A percentile compares a stretch with the other conserved stretches of the same genome.
phyloP scores from a whole-genome alignment of 2,329 filamentous ascomycete species.

The Claviceps spartinae region DNA sequence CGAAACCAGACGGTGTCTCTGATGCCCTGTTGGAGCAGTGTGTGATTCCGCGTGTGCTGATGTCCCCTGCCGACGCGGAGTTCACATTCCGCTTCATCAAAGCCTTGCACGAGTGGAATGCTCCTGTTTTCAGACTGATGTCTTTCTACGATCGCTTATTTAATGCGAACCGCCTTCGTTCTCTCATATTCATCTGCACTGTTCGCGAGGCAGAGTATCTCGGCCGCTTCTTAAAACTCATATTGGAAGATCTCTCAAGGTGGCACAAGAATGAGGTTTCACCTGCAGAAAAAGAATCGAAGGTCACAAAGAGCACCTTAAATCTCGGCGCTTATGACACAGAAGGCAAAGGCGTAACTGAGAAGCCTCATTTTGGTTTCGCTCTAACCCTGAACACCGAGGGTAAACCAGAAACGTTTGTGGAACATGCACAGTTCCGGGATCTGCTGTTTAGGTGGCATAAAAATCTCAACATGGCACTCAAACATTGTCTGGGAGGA shows the following conservation, averaged over 20 bases:
- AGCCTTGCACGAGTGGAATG: conserved; percentile 71
- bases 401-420: conserved; percentile 54
- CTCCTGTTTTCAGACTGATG: conserved; percentile 76
- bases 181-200: conserved; percentile 79
- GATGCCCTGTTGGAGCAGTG: conserved; percentile 78
- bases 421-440: conserved; percentile 79
- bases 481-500: conserved; percentile 69
- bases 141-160: conserved; percentile 76
- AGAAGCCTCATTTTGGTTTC: conserved; percentile 58
- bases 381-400: conserved; percentile 53
- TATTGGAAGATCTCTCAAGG: conserved; percentile 62
- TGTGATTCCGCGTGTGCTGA: conserved; percentile 71
- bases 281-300: conserved; percentile 28
- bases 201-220: conserved; percentile 84
- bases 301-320: conserved; percentile 26
- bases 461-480: conserved; percentile 60
- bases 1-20: conserved; percentile 54
- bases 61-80: conserved; percentile 78
- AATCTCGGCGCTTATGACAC: conserved; percentile 71
- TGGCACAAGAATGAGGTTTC: conserved; percentile 68
- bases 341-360: conserved; percentile 46
- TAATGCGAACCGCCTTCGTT: conserved; percentile 63
- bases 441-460: conserved; percentile 86
- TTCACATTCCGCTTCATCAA: conserved; percentile 80
- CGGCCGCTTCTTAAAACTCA: conserved; percentile 76